Base-by-base conservation (phyloP, 306 rosid genomes). In the Castanea mollissima region DNA sequence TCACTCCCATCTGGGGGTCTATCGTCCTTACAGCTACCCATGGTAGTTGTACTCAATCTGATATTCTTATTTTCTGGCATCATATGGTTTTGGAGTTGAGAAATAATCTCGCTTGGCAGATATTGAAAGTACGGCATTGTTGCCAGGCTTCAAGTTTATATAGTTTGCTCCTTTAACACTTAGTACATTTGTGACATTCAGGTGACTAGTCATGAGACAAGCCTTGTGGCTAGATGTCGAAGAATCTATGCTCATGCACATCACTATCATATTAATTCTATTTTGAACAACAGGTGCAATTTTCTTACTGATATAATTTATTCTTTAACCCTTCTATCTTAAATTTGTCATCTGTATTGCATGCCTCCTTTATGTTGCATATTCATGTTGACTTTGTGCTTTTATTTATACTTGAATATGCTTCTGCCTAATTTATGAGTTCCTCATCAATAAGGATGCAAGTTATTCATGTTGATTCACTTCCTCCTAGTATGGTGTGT, bases 181-280 rank as follows among this genome's bases (percentile, higher is more conserved):
- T 69, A 2, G 3, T 20, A 29, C 27, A 10, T 69, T 44, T 74
- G 80, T 41, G 70, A 60, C 67, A 67, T 73, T 71, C 79, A 91
- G 95, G 95, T 87, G 79, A 87, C 91, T 35, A 83, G 86, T 86
- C 90, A 91, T 5, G 95, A 91, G 87, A 85, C 90, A 58, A 91
- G 80, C 86, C 80, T 83, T 75, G 81, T 80, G 20, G 92, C 95
- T 32, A 88, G 92, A 82, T 91, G 92, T 81, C 86, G 92, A 74
- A 87, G 95, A 81, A 87, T 91, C 60, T 91, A 91, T 80, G 88
- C 89, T 32, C 95, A 89, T 80, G 95, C 95, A 6, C 95, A 91
- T 83, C 92, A 91, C 77, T 84, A 88, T 82, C 95, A 91, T 81
- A 91, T 91, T 74, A 88, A 91, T 73, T 91, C 95, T 51, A 91